These are phyloP conservation scores for Brassica juncea DNA, from an alignment of 345 rosid genomes.

Conservation along the genomic window DNA sequence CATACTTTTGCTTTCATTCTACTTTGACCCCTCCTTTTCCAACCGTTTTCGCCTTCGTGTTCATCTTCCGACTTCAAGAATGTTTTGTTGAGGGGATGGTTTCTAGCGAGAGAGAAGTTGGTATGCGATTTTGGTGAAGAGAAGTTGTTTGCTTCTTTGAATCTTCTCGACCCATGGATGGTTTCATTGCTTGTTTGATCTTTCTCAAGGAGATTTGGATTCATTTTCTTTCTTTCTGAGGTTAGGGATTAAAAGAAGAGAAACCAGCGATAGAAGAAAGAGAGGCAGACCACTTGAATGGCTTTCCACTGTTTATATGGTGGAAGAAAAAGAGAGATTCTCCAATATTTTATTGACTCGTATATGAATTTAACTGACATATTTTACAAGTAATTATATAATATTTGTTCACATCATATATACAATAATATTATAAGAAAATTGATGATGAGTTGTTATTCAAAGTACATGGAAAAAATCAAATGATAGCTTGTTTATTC, in stretches of 20 bases:
- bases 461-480: background rate
- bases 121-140: conserved; percentile 32
- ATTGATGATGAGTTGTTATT: conserved; percentile 24
- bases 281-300: conserved; percentile 33
- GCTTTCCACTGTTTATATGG: conserved; percentile 41
- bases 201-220: conserved; percentile 22
- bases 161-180: conserved; percentile 12
- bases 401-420: background rate
- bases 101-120: conserved; percentile 14
- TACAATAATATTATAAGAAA: background rate
- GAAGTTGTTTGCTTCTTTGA: conserved; percentile 26
- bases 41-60: background rate
- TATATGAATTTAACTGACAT: conserved; percentile 33
- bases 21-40: conserved; percentile 16
- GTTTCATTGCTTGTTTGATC: conserved; percentile 28
- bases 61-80: conserved; percentile 19
- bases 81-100: conserved; percentile 19
- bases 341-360: conserved; percentile 7
- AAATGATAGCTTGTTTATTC: background rate
- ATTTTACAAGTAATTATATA: background rate
- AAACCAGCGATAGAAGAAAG: background rate
- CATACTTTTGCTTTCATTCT: conserved; percentile 29
- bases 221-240: conserved; percentile 20
- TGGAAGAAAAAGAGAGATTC: conserved; percentile 40
- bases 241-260: conserved; percentile 21